Evolutionary conservation across 2,329 filamentous ascomycete genomes (phyloP).

Genomic region (Ascochyta clinopodiicola): DNA sequence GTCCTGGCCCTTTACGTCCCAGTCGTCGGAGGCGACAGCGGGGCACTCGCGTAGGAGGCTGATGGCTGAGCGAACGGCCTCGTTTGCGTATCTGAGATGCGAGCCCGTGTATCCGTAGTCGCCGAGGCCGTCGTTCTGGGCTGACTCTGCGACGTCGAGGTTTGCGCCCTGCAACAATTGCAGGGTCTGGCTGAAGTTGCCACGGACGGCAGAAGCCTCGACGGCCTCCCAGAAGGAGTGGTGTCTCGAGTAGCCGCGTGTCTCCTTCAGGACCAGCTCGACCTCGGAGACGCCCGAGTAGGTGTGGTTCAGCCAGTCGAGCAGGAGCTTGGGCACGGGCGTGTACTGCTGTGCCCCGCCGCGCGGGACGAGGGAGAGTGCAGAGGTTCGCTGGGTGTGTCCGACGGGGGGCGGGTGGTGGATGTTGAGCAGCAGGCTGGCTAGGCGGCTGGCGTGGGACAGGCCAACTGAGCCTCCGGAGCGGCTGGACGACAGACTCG

Average conservation of each 20-base stretch:
- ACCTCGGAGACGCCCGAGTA: constrained; percentile 75
- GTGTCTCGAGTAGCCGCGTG: constrained; percentile 78
- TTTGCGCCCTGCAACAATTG: constrained; percentile 74
- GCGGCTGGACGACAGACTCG: constrained; percentile 24
- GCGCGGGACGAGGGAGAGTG: constrained; percentile 34
- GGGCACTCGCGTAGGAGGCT: constrained; percentile 77
- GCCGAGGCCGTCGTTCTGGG: constrained; percentile 66
- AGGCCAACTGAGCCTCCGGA: constrained; percentile 63
- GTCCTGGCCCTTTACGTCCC: constrained; percentile 81
- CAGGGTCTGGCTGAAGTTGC: constrained; percentile 72
- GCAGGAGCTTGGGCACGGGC: constrained; percentile 76
- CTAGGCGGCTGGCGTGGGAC: constrained; percentile 80
- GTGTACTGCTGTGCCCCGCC: constrained; percentile 34
- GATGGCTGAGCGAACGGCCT: constrained; percentile 72
- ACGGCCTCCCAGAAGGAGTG: constrained; percentile 84
- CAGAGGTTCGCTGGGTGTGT: constrained; percentile 31
- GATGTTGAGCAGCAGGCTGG: constrained; percentile 77
- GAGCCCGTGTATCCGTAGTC: constrained; percentile 74
- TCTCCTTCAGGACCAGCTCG: constrained; percentile 66
- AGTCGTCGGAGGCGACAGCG: constrained; percentile 68
- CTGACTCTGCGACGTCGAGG: constrained; percentile 76
- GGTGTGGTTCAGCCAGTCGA: constrained; percentile 80
- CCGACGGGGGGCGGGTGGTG: constrained; percentile 63
- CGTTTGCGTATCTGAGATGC: constrained; percentile 79
- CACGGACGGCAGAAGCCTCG: constrained; percentile 73